Conservation (phyloP, 2,329 filamentous ascomycete species). For the Ceratocystis lukuohia region DNA sequence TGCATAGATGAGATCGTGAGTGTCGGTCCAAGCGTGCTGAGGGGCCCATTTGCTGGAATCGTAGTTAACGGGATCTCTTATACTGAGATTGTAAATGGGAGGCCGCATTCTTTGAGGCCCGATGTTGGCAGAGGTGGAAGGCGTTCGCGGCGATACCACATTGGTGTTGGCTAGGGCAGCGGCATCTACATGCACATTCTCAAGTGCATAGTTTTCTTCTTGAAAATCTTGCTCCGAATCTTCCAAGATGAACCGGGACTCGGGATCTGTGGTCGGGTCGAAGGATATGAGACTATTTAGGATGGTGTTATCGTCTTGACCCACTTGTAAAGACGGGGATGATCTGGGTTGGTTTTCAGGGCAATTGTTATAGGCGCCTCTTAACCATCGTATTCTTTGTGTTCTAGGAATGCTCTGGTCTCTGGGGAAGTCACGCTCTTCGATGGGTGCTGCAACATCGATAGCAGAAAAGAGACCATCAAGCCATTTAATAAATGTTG, state of each 20-base stretch:
- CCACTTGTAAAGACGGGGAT: background rate
- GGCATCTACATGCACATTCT: conserved; percentile 9
- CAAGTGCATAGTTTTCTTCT: conserved; percentile 20
- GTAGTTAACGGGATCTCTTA: conserved; percentile 34
- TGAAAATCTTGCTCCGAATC: conserved; percentile 19
- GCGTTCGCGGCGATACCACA: conserved; percentile 22
- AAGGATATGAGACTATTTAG: background rate
- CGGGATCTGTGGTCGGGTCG: background rate
- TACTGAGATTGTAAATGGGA: conserved; percentile 25
- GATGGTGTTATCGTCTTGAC: background rate
- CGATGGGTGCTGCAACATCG: conserved; percentile 55
- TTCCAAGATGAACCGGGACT: conserved; percentile 12
- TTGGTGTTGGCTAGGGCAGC: conserved; percentile 9
- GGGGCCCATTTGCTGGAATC: conserved; percentile 44
- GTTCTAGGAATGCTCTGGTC: conserved; percentile 49
- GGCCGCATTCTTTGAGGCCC: background rate
- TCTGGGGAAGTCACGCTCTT: conserved; percentile 52
- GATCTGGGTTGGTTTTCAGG: conserved; percentile 24
- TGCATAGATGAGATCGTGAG: conserved; percentile 46
- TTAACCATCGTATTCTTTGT: conserved; percentile 39
- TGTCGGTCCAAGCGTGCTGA: conserved; percentile 39
- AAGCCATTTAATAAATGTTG: conserved; percentile 55
- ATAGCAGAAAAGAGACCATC: conserved; percentile 59
- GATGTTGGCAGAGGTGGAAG: conserved; percentile 5
- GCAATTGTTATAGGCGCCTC: conserved; percentile 26